Base-by-base conservation (phyloP, 2,329 filamentous ascomycete species). In the Penicillium concentricum region DNA sequence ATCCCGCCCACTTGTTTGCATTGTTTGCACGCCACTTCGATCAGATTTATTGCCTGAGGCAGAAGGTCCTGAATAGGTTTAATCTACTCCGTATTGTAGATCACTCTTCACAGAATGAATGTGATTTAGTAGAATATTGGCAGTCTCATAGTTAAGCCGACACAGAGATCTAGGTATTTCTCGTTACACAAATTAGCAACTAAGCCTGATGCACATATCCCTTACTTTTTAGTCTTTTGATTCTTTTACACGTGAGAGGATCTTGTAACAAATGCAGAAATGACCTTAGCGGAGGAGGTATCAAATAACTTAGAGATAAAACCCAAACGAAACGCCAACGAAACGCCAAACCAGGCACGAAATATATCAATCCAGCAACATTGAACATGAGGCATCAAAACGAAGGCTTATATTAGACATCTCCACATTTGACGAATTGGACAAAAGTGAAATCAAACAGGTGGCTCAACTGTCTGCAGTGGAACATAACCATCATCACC, bases 401-500 rank as follows among this genome's bases (percentile, higher is more conserved):
- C n/a, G 42, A 48, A 32, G 24, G 5, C 12, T 42, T 28, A 30
- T 13, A 52, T 45, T 41, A 24, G 12, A 24, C 37, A 54, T 24
- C 30, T 9, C 38, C 41, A 13, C 24, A 50, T 24, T 47, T 18
- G 20, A 22, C 24, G 12, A 22, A 38, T 4, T 24, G n/a, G 16
- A 28, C 16, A 39, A 26, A 26, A 38, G 13, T 9, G 2, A 28
- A 16, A 49, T 59, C 20, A 71, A 44, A 67, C 69, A 55, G 65
- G 65, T 35, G 74, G 67, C 53, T 80, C 78, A 12, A 79, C 75
- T 5, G 72, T 76, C 59, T 76, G 74, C 24, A 80, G 65, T 3
- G 78, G 78, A 20, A 80, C 73, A 62, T 80, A 80, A 44, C 77
- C 71, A 35, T 78, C 72, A 51, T 76, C 70, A 37, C 67, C 60